A percentile compares a stretch with the other conserved stretches of the same genome.
Evolutionary conservation across 768 basidiomycete species (phyloP).

Genomic region (Mycena latifolia): DNA sequence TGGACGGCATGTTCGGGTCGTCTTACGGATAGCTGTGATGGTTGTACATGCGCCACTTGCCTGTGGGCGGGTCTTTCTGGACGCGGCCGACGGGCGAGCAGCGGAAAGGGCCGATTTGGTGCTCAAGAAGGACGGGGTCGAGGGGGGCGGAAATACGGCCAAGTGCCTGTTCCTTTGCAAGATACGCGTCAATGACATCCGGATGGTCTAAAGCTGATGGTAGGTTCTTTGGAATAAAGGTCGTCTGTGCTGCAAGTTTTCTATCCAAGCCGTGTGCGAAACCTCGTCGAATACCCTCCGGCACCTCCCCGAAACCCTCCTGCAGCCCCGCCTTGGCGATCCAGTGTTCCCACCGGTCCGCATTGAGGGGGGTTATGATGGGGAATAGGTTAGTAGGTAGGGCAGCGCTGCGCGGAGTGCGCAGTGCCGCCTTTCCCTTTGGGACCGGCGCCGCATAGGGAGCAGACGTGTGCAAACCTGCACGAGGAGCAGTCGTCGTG

Average conservation of each 20-base stretch:
- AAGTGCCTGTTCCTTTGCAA: neutral
- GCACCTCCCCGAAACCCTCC: neutral
- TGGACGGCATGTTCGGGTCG: neutral
- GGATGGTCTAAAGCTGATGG: neutral
- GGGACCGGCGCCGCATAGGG: neutral
- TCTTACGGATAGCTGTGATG: neutral
- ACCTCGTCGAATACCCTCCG: neutral
- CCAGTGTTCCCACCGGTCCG: neutral
- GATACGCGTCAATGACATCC: neutral
- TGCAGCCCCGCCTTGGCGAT: neutral
- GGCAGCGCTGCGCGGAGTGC: too few relatives aligned
- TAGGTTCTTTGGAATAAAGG: neutral
- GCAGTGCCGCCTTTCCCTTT: neutral
- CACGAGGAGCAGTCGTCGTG: neutral
- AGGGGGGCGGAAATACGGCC: neutral
- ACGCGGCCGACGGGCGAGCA: conserved; percentile 20
- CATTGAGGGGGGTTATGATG: neutral
- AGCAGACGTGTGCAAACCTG: neutral
- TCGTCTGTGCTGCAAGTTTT: neutral
- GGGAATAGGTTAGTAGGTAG: neutral
- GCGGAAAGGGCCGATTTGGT: conserved; percentile 27
- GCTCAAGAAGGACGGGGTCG: neutral
- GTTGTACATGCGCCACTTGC: neutral
- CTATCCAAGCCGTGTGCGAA: neutral
- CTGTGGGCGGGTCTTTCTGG: neutral